phyloP scores from a whole-genome alignment of 352 stramenopile species.

The Phytophthora sp. region DNA sequence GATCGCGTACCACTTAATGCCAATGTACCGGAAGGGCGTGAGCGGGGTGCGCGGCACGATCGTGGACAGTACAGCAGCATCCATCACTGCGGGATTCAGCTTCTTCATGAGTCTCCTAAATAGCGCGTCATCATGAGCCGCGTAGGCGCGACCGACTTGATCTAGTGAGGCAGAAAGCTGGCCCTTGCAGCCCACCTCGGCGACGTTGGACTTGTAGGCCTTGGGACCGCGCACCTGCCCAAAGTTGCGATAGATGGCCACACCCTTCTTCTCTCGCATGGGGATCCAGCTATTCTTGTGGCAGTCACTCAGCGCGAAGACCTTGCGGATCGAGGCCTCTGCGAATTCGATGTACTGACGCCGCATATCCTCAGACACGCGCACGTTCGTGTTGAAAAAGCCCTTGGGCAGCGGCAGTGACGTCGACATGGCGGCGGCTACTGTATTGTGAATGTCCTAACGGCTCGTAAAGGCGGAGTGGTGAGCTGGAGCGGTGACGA shows the following conservation, averaged over 20 bases:
- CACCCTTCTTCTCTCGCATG: constrained; percentile 83
- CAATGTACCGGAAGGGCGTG: constrained; percentile 83
- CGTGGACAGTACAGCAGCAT: constrained; percentile 79
- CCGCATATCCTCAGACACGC: constrained; percentile 72
- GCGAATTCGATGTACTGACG: constrained; percentile 83
- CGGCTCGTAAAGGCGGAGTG: constrained; percentile 26
- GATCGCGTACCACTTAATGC: constrained; percentile 89
- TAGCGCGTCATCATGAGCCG: constrained; percentile 78
- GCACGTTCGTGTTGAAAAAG: constrained; percentile 77
- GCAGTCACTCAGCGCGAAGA: constrained; percentile 81
- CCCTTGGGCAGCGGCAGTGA: constrained; percentile 73
- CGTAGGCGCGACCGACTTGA: constrained; percentile 77
- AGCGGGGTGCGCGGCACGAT: constrained; percentile 77
- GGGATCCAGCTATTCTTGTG: constrained; percentile 88
- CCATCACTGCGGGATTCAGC: constrained; percentile 72
- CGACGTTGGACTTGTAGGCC: constrained; percentile 80
- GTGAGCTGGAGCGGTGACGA: constrained; percentile 6
- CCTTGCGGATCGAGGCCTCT: constrained; percentile 82
- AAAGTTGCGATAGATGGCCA: constrained; percentile 86
- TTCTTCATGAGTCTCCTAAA: constrained; percentile 86
- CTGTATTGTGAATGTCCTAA: constrained; percentile 10
- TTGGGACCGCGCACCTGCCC: constrained; percentile 54
- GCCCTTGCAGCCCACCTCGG: constrained; percentile 78
- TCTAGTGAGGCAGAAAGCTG: constrained; percentile 72
- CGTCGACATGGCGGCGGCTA: constrained; percentile 44